Conservation (phyloP, 768 basidiomycete genomes). For the Tephrocybe sp. region DNA sequence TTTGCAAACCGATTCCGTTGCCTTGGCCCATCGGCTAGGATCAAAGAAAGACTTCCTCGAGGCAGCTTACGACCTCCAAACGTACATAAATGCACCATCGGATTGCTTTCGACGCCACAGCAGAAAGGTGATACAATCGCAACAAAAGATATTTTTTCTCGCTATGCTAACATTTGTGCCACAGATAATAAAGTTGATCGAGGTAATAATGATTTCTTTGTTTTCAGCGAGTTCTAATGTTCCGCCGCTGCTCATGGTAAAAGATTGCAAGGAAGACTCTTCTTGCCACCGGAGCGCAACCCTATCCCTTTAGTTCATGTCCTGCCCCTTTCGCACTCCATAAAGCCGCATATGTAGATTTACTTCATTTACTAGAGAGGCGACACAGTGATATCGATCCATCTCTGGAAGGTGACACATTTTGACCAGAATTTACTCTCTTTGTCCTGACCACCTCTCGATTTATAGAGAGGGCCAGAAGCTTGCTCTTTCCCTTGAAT, state of each 20-base stretch:
- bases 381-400: conserved; percentile 32
- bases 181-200: conserved; percentile 49
- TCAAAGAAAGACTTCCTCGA: conserved; percentile 31
- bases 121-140: conserved; percentile 29
- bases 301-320: conserved; percentile 48
- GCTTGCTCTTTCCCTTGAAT: conserved; percentile 34
- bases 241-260: conserved; percentile 3
- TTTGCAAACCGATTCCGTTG: conserved; percentile 25
- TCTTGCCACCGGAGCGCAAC: conserved; percentile 36
- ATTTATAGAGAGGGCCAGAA: conserved; percentile 29
- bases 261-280: conserved; percentile 52
- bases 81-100: conserved; percentile 20
- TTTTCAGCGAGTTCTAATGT: conserved; percentile 10
- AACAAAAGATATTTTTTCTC: conserved; percentile 4
- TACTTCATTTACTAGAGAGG: conserved; percentile 41
- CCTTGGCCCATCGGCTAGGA: conserved; percentile 27
- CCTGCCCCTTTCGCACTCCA: conserved; percentile 34
- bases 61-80: conserved; percentile 28
- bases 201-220: conserved; percentile 38
- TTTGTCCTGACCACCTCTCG: neutral
- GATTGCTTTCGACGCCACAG: conserved; percentile 27
- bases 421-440: conserved; percentile 4
- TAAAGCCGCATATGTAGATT: conserved; percentile 50
- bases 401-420: conserved; percentile 31
- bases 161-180: conserved; percentile 6